Evolutionary conservation across 495 filamentous ascomycete species (phyloP).

Genomic region (Hypoxylon fuscum): DNA sequence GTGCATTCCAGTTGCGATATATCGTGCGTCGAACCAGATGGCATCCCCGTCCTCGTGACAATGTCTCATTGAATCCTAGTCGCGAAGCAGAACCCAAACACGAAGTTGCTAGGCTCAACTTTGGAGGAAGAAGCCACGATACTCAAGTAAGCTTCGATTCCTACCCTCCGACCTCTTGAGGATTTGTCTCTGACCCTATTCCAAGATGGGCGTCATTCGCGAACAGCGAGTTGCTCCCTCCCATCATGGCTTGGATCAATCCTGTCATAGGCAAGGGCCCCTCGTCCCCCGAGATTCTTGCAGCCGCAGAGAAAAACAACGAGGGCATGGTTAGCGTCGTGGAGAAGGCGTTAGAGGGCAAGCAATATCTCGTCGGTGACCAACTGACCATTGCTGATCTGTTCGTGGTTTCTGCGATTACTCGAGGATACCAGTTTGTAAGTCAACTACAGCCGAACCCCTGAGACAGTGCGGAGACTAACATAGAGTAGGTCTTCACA

Average conservation of each 20-base stretch:
- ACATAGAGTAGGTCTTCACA: not conserved
- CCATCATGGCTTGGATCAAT: constrained; percentile 55
- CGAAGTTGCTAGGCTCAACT: not conserved
- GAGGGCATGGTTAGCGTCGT: not conserved
- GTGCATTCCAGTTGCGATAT: not conserved
- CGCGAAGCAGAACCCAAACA: not conserved
- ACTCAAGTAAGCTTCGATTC: not conserved
- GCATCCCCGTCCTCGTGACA: not conserved
- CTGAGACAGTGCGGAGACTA: not conserved
- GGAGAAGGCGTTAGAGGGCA: not conserved
- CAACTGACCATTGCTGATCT: not conserved
- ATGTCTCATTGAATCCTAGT: not conserved
- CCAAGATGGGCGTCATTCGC: constrained; percentile 34
- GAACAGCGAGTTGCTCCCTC: not conserved
- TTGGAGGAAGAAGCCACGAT: not conserved
- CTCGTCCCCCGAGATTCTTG: not conserved
- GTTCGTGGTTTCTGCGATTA: constrained; percentile 1
- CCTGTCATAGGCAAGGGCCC: constrained; percentile 10
- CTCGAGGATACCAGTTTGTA: constrained; percentile 1
- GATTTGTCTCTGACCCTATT: constrained; percentile 61
- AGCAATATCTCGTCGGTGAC: not conserved
- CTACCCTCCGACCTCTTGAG: not conserved
- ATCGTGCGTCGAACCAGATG: not conserved
- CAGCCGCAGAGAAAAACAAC: not conserved
- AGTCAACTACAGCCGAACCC: not conserved